Base-by-base conservation (phyloP, 163 green algal genomes). In the Chlamydomonas reinhardtii region DNA sequence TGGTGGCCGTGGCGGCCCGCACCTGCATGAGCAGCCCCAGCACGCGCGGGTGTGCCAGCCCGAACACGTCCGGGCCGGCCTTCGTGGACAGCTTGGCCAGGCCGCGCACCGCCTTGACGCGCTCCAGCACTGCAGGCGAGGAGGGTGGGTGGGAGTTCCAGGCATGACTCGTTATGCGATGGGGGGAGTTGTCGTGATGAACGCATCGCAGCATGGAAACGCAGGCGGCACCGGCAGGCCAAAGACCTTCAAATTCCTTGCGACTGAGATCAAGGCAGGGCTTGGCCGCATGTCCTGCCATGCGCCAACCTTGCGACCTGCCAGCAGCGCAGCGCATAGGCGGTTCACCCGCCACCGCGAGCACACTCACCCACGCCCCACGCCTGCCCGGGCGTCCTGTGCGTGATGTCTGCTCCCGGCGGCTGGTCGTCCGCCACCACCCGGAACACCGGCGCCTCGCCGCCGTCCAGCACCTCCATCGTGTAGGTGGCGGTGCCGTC, bases 51-150 rank as follows among this genome's bases (percentile, higher is more conserved):
- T 87, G 71, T 8, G 37, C 27, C 37, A 87, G 39, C 2, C 82
- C 82, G 31, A 82, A 87, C 54, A 87, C 69, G 72, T 87, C 82
- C 20, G 70, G 31, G 59, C 82, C 82, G 61, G 35, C 43, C 82
- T 82, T 82, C 39, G 37, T 62, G 35, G 72, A 69, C 12, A 82
- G 61, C 72, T 75, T 74, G 61, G 61, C 2, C 61, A 82, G 72
- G 16, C 82, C 82, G 72, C 82, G 82, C 3, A 76, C 61, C 39
- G 22, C 6, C 3, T 70, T 54, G 29, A 87, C 72, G 4, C 71
- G n/a, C 39, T 81, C 71, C 61, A 87, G 9, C 25, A 75, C 82
- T 87, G 72, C 24, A 20, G 71, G 8, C 24, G 34, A 25, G 62
- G 39, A 5, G 39, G 5, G 39, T 48, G 39, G 5, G 39, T 48